phyloP scores from a whole-genome alignment of 148 eudicot genomes.

The Nyssa sinensis region DNA sequence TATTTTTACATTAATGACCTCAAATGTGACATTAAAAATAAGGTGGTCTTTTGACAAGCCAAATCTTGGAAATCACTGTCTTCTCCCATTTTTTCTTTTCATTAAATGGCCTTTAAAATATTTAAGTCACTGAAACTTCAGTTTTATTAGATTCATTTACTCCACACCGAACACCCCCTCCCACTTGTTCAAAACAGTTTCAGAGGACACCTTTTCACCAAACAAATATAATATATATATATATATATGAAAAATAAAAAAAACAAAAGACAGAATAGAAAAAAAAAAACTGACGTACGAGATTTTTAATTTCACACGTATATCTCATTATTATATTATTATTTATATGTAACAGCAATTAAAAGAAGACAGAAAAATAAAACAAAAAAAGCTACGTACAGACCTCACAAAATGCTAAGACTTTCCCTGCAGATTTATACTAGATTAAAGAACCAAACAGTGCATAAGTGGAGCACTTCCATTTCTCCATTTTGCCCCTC shows the following conservation, averaged over 20 bases:
- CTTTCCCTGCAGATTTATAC: slow-evolving; percentile 25
- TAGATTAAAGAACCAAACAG: slow-evolving; percentile 6
- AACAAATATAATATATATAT: too few relatives aligned
- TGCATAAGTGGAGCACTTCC: slow-evolving; percentile 17
- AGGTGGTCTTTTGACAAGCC: too few relatives aligned
- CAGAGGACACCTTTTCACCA: too few relatives aligned
- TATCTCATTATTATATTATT: neutral
- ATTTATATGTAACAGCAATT: slow-evolving; percentile 14
- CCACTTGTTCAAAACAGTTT: neutral
- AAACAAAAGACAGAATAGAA: too few relatives aligned
- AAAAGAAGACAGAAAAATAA: neutral
- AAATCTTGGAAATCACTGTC: too few relatives aligned
- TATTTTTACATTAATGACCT: too few relatives aligned
- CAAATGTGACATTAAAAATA: too few relatives aligned
- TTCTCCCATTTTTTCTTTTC: too few relatives aligned
- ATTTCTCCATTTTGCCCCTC: slow-evolving; percentile 31
- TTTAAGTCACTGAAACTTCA: neutral
- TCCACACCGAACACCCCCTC: neutral
- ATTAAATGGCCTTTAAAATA: too few relatives aligned
- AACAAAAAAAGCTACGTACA: slow-evolving; percentile 23
- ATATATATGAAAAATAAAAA: too few relatives aligned
- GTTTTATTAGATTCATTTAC: neutral
- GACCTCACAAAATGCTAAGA: slow-evolving; percentile 39
- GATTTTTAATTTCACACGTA: neutral
- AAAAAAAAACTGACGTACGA: neutral